phyloP scores from a whole-genome alignment of 352 stramenopile genomes.

The Phytophthora fragariae region DNA sequence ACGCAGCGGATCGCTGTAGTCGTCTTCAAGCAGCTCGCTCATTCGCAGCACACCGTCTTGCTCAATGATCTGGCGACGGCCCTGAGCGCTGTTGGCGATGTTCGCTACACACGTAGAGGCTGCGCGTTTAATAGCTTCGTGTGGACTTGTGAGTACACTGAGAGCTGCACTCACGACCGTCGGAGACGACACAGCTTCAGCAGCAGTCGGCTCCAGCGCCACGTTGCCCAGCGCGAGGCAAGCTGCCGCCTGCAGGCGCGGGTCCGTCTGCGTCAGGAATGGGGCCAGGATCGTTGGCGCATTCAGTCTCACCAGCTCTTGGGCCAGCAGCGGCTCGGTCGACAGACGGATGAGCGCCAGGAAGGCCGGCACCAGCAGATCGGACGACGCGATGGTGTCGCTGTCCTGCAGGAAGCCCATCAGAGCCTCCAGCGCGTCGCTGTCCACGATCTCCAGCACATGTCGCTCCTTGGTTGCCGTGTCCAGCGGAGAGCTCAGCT shows the following conservation, averaged over 20 bases:
- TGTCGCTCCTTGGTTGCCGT: slow-evolving; percentile 44
- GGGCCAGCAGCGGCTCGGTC: slow-evolving; percentile 52
- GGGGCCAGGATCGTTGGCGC: slow-evolving; percentile 44
- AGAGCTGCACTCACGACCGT: slow-evolving; percentile 53
- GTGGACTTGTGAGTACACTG: slow-evolving; percentile 53
- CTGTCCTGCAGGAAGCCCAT: slow-evolving; percentile 61
- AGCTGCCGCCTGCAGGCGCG: slow-evolving; percentile 66
- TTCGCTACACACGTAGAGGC: slow-evolving; percentile 62
- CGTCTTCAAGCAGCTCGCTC: slow-evolving; percentile 54
- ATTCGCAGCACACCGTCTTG: slow-evolving; percentile 54
- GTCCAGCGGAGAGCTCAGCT: slow-evolving; percentile 35
- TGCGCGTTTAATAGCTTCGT: slow-evolving; percentile 70
- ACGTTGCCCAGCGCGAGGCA: slow-evolving; percentile 73
- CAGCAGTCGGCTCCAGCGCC: slow-evolving; percentile 51
- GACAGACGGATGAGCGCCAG: slow-evolving; percentile 72
- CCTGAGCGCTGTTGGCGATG: slow-evolving; percentile 51
- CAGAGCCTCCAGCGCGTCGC: slow-evolving; percentile 51
- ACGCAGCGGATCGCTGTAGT: slow-evolving; percentile 64
- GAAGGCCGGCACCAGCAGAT: slow-evolving; percentile 70
- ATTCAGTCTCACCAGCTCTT: slow-evolving; percentile 69
- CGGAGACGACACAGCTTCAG: slow-evolving; percentile 39
- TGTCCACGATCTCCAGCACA: slow-evolving; percentile 66
- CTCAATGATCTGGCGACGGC: slow-evolving; percentile 56
- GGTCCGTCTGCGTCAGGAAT: slow-evolving; percentile 58
- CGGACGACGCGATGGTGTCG: slow-evolving; percentile 51